Evolutionary conservation across 176 grass and related monocot species (phyloP).

Genomic region (sorghum (Sorghum bicolor)): Sorghum_bicolor_NCBIv3 NC_012872.2:73984501-73985000

Average conservation of each 20-base stretch:
- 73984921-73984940: not conserved
- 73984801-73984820: constrained; percentile 88
- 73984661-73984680: constrained; percentile 60
- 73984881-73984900: not conserved
- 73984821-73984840: constrained; percentile 77
- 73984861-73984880: constrained; percentile 33
- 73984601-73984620: constrained; percentile 55
- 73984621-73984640: constrained; percentile 61
- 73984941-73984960: not conserved
- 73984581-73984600: constrained; percentile 81
- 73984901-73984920: not conserved
- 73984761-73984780: constrained; percentile 22
- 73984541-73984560: constrained; percentile 53
- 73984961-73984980: not conserved
- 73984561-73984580: constrained; percentile 67
- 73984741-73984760: not conserved
- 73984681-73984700: constrained; percentile 86
- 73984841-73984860: constrained; percentile 88
- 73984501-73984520: constrained; percentile 66
- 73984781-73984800: constrained; percentile 78
- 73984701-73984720: constrained; percentile 75
- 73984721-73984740: constrained; percentile 72
- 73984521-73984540: constrained; percentile 46
- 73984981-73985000: too few relatives aligned
- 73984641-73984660: constrained; percentile 59